phyloP scores from a whole-genome alignment of 2,329 filamentous ascomycete genomes.

The Orbilia brochopaga region DNA sequence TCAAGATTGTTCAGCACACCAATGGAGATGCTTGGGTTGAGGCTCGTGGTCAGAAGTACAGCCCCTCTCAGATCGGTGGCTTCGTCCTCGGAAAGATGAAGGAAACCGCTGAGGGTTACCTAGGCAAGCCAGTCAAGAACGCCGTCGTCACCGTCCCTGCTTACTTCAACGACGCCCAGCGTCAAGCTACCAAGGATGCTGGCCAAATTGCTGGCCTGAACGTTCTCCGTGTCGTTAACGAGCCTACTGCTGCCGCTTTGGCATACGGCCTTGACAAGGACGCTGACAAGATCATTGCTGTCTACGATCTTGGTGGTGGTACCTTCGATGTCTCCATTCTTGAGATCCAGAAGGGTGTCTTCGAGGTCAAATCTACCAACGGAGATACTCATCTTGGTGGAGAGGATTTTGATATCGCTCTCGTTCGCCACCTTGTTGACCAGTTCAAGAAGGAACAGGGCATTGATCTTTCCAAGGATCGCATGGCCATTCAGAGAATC shows the following conservation, averaged over 20 bases:
- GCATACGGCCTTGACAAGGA: constrained; percentile 97
- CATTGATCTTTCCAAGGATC: constrained; percentile 86
- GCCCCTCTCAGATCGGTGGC: constrained; percentile 95
- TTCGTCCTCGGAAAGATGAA: constrained; percentile 99
- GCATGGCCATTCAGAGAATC: constrained; percentile 99
- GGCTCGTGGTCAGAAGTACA: constrained; percentile 93
- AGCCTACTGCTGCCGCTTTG: constrained; percentile 93
- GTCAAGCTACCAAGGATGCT: constrained; percentile 97
- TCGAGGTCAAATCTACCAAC: constrained; percentile 99
- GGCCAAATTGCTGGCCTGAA: constrained; percentile 95
- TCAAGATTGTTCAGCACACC: constrained; percentile 96
- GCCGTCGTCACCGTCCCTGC: constrained; percentile 95
- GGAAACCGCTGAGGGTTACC: constrained; percentile 93
- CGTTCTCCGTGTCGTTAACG: constrained; percentile 96
- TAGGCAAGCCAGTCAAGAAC: constrained; percentile 89
- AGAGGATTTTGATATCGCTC: constrained; percentile 95
- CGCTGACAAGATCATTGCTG: constrained; percentile 83
- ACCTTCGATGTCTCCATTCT: constrained; percentile 99
- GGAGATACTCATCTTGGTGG: constrained; percentile 98
- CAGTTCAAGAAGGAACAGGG: constrained; percentile 96
- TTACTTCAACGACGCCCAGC: constrained; percentile 98
- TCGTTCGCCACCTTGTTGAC: constrained; percentile 90
- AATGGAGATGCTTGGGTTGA: constrained; percentile 97
- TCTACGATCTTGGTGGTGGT: constrained; percentile 98
- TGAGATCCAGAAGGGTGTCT: constrained; percentile 96